Evolutionary conservation across 2,329 filamentous ascomycete genomes (phyloP), one percentile per base, ranked within the genome.

Genomic region (Acrocalymma vagum): DNA sequence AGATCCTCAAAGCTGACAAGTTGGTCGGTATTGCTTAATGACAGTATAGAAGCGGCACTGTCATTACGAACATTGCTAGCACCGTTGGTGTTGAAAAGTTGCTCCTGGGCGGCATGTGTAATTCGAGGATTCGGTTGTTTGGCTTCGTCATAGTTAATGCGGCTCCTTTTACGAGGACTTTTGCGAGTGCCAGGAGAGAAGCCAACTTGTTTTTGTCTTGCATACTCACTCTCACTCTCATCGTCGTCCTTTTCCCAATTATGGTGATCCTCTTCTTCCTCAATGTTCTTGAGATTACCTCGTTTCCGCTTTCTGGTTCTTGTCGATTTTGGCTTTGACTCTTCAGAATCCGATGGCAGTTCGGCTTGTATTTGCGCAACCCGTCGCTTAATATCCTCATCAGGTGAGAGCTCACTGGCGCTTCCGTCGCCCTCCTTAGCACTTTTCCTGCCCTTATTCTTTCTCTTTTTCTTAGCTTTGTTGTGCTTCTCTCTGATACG

Each of bases 401-500:
- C n/a, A n/a, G n/a, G n/a, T n/a, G n/a, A n/a, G n/a, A n/a, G n/a
- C n/a, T n/a, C n/a, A n/a, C n/a, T n/a, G n/a, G n/a, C n/a, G n/a
- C n/a, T n/a, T n/a, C n/a, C n/a, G 13, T 55, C 32, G 18, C 49
- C 49, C 1, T 26, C 9, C 11, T 34, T 36, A 3, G 27, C 25
- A n/a, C n/a, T n/a, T 9, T 40, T 40, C 13, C 44, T 34, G 2
- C 29, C 31, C 11, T 46, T 45, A 2, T 38, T 27, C 14, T 39
- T 48, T 4, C 36, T 15, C 32, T 5, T 42, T 36, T 9, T 38
- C 37, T 20, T 35, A 53, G 2, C 11, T 33, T 1, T 26, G 18
- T 4, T 34, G 30, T 8, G 11, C 20, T 15, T 51, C 46, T 16
- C 59, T 53, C 13, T 52, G 55, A 40, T 61, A n/a, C n/a, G n/a